phyloP scores from a whole-genome alignment of 306 rosid species.

The Adenanthera pavonina region DNA sequence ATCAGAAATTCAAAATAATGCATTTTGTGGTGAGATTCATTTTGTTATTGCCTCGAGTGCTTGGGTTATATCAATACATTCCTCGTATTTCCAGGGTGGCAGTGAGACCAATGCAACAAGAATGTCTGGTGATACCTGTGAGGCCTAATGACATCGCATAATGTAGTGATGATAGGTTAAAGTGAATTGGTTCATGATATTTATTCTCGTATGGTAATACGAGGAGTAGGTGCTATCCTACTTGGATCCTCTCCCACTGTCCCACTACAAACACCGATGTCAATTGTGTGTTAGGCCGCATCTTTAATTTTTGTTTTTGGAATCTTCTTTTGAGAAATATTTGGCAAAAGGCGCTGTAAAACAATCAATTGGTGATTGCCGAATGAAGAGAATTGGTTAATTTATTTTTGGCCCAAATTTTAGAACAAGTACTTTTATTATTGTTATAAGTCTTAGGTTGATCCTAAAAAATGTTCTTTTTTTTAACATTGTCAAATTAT shows the following conservation, averaged over 20 bases:
- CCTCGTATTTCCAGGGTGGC: neutral
- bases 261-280: too few species aligned
- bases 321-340: neutral
- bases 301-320: neutral
- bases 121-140: too few species aligned
- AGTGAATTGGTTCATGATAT: too few species aligned
- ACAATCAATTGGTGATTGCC: neutral
- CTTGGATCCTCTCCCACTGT: too few species aligned
- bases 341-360: neutral
- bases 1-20: slow-evolving; percentile 36
- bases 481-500: too few species aligned
- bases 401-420: neutral
- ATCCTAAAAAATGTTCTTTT: too few species aligned
- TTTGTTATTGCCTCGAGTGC: neutral
- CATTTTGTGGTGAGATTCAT: slow-evolving; percentile 40
- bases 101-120: neutral
- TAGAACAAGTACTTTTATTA: neutral
- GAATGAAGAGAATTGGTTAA: neutral
- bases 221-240: too few species aligned
- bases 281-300: neutral
- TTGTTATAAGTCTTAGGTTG: too few species aligned
- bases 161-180: too few species aligned
- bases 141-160: too few species aligned
- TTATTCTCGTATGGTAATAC: too few species aligned
- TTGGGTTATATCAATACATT: neutral